Evolutionary conservation across 108 stramenopile genomes (phyloP).

Genomic region (Aurantiochytrium sp.): DNA sequence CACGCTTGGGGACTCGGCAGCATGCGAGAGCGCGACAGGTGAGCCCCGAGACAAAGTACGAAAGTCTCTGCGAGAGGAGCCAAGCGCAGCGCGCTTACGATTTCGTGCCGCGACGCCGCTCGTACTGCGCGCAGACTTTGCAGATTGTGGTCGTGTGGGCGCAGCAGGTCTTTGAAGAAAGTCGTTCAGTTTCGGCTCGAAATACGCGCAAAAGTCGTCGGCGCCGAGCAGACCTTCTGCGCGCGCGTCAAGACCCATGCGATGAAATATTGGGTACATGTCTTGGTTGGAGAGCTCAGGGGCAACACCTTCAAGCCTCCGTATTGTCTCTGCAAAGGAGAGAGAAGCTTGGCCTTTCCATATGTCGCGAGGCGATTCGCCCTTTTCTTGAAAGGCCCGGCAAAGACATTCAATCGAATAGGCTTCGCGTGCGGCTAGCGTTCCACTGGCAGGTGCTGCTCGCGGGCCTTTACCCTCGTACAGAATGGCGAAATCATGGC

Average conservation of each 20-base stretch:
- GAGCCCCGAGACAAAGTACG: neutral
- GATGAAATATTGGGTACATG: neutral
- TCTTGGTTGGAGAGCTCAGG: neutral
- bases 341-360: neutral
- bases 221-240: neutral
- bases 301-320: neutral
- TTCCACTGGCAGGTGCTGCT: neutral
- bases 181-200: neutral
- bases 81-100: neutral
- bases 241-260: neutral
- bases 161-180: neutral
- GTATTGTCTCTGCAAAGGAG: neutral
- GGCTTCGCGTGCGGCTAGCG: neutral
- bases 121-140: neutral
- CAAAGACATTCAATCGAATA: neutral
- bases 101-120: neutral
- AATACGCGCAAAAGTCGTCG: neutral
- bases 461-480: neutral
- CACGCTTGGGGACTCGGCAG: neutral
- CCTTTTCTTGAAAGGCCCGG: neutral
- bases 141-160: neutral
- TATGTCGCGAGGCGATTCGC: neutral
- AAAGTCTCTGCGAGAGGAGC: neutral
- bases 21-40: too few species aligned
- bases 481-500: neutral